Percentiles rank a stretch among this genome's conserved stretches.
phyloP scores from a whole-genome alignment of 345 rosid genomes.

The Euphorbia peplus region DNA sequence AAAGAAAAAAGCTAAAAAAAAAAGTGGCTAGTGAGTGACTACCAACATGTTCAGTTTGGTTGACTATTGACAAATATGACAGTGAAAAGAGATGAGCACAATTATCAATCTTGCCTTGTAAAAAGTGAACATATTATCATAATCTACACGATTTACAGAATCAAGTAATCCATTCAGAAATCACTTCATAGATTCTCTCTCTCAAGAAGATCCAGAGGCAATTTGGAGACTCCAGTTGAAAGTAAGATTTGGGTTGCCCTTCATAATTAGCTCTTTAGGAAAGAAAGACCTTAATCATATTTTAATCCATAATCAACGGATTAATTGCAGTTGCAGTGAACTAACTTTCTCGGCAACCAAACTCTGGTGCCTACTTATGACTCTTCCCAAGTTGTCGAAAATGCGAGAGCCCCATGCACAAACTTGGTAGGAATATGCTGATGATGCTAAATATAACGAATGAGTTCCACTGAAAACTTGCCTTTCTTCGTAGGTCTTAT shows the following conservation, averaged over 20 bases:
- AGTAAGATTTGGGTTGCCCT: neutral
- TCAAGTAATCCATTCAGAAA: neutral
- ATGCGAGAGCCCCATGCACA: neutral
- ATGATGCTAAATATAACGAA: slow-evolving; percentile 39
- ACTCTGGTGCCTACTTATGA: slow-evolving; percentile 17
- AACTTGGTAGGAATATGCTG: neutral
- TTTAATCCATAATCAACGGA: neutral
- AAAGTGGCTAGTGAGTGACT: too few species aligned
- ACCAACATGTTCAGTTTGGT: too few species aligned
- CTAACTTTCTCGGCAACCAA: too few species aligned
- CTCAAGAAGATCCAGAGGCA: neutral
- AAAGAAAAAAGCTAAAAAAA: too few species aligned
- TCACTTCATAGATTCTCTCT: neutral
- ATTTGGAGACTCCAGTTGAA: neutral
- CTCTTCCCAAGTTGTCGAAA: neutral
- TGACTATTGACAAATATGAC: too few species aligned
- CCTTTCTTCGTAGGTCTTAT: slow-evolving; percentile 75
- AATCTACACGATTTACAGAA: neutral
- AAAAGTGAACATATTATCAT: neutral
- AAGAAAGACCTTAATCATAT: neutral
- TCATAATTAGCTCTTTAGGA: neutral
- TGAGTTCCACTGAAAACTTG: slow-evolving; percentile 72
- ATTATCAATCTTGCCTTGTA: neutral
- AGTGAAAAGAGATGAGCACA: neutral
- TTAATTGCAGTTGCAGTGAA: too few species aligned